Base-by-base conservation (phyloP, 768 basidiomycete species). In the Rhizopogon rudus region DNA sequence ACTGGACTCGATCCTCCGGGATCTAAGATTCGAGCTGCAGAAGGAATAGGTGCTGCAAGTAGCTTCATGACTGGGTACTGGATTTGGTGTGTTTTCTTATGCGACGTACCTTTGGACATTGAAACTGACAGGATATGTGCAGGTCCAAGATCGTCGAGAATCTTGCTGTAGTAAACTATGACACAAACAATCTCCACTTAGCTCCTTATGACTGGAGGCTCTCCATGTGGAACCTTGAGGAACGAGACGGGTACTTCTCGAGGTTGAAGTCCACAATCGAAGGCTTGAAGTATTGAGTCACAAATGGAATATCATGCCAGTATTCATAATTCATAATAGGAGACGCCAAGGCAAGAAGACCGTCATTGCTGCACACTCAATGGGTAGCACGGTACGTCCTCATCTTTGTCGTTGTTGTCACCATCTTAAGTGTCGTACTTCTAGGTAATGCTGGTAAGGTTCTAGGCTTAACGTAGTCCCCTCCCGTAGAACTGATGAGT, bases 71-170 rank as follows among this genome's bases (percentile, higher is more conserved):
- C 87, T 66, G 93, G 95, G 1, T 99, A 94, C 67, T 98, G 94
- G 95, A 84, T 96, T 52, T 96, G 93, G 92, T 86, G 63, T 52
- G 73, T 51, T 51, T 6, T 54, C 28, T n/a, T 17, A 6, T 3
- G 35, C n/a, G 13, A 40, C 1, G 1, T 20, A 40, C 16, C 35
- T 40, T 10, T 25, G 22, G 28, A 12, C 10, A 22, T 33, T 22
- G 28, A 3, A 28, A 39, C 14, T 37, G 39, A n/a, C 39, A 56
- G 8, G 8, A 29, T 52, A 44, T 16, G 2, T 16, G 42, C 44
- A 89, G 89, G 89, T 85, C 88, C 1, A 94, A 95, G 69, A 90
- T 97, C 51, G 84, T 98, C 9, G 91, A 98, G 70, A 98, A 99
- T 61, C 78, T 98, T 2, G 94, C 96, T 0, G 92, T 87, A 1